These are phyloP conservation scores for Colletotrichum higginsianum DNA, from an alignment of 2,329 filamentous ascomycete genomes.

Conservation along the genomic window DNA sequence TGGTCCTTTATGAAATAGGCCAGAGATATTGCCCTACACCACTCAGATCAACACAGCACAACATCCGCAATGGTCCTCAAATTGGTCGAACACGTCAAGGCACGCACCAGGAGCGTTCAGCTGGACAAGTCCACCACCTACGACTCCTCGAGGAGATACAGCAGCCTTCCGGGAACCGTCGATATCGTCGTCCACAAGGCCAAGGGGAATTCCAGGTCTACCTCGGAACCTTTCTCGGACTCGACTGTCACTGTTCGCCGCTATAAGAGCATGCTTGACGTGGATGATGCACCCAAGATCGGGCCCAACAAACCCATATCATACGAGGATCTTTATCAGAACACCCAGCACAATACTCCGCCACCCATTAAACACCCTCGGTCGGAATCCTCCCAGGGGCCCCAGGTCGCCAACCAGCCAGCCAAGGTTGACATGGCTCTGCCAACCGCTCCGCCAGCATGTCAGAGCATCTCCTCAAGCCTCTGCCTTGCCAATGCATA, in stretches of 20 bases:
- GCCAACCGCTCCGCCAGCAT: background rate
- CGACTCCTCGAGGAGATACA: constrained; percentile 49
- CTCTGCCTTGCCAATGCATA: constrained; percentile 29
- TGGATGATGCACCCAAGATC: constrained; percentile 64
- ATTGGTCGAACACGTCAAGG: constrained; percentile 59
- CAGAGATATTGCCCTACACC: constrained; percentile 49
- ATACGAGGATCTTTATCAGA: constrained; percentile 63
- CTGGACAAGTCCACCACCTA: constrained; percentile 54
- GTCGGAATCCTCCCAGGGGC: constrained; percentile 18
- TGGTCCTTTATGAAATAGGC: constrained; percentile 52
- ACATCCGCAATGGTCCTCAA: constrained; percentile 58
- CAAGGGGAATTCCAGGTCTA: constrained; percentile 33
- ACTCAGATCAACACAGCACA: constrained; percentile 45
- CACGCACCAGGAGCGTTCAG: constrained; percentile 65
- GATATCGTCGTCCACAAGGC: constrained; percentile 24
- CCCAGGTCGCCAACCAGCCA: constrained; percentile 3
- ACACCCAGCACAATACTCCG: constrained; percentile 18
- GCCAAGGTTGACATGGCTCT: background rate
- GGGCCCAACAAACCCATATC: constrained; percentile 59
- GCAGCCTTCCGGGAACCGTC: constrained; percentile 47
- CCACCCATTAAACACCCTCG: background rate
- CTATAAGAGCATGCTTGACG: constrained; percentile 69
- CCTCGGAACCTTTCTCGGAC: constrained; percentile 28
- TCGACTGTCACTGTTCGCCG: constrained; percentile 47
- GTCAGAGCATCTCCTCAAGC: constrained; percentile 36